Percentiles rank a stretch among this genome's conserved stretches.
These are phyloP conservation scores for Coprinellus micaceus DNA, from an alignment of 768 basidiomycete species.

Conservation along the genomic window DNA sequence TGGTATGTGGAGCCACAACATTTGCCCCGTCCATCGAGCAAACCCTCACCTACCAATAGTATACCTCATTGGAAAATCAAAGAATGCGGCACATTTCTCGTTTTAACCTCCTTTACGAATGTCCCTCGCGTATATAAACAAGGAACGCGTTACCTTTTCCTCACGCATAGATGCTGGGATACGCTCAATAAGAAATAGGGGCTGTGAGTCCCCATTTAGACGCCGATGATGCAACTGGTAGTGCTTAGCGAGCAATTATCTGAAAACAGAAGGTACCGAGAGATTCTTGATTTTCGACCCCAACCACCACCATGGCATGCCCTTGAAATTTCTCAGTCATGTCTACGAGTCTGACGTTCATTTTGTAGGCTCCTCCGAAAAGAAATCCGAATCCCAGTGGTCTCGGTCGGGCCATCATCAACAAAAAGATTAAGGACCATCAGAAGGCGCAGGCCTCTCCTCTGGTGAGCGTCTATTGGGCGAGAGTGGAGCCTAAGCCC, in stretches of 20 bases:
- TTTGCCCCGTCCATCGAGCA: not conserved
- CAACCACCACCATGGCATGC: not conserved
- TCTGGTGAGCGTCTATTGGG: constrained; percentile 45
- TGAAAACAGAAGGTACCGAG: constrained; percentile 1
- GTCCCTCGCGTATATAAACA: not conserved
- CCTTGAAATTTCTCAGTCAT: not conserved
- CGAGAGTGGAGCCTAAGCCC: constrained; percentile 7
- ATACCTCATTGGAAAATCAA: constrained; percentile 70
- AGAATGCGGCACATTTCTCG: constrained; percentile 71
- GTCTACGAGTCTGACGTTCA: not conserved
- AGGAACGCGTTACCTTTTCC: too few species aligned
- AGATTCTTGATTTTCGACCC: not conserved
- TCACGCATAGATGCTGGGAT: too few species aligned
- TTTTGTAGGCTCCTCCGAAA: constrained; percentile 50
- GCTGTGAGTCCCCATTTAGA: too few species aligned
- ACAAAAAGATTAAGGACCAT: constrained; percentile 80
- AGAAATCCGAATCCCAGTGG: constrained; percentile 72
- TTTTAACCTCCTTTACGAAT: constrained; percentile 38
- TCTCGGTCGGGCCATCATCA: constrained; percentile 93
- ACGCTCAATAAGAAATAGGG: too few species aligned
- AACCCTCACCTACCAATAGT: constrained; percentile 31
- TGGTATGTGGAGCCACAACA: constrained; percentile 26
- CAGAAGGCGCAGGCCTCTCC: constrained; percentile 56
- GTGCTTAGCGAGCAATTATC: constrained; percentile 5
- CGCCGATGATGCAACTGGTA: constrained; percentile 2